Evolutionary conservation across 2,329 filamentous ascomycete species (phyloP).

Genomic region (Xylaria multiplex): DNA sequence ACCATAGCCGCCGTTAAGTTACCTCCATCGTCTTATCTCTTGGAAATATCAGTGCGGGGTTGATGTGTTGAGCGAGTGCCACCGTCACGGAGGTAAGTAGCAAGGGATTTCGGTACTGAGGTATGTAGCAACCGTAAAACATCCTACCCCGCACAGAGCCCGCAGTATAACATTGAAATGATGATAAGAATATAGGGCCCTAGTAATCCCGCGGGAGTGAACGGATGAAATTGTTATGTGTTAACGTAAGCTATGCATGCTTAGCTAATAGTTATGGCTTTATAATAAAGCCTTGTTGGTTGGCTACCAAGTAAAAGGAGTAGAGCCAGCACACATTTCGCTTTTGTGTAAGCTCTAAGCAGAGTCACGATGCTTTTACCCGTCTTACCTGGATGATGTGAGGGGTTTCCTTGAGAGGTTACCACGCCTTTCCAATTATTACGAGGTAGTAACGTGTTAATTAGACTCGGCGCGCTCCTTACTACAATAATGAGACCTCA

Average conservation of each 20-base stretch:
- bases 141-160: slow-evolving; percentile 3
- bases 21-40: not conserved
- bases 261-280: not conserved
- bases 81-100: not conserved
- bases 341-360: slow-evolving; percentile 1
- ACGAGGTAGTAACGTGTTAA: not conserved
- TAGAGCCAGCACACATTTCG: not conserved
- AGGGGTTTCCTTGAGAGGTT: not conserved
- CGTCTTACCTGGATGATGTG: not conserved
- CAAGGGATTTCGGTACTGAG: not conserved
- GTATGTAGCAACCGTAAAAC: no score
- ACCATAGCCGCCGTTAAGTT: not conserved
- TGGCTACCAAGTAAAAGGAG: not conserved
- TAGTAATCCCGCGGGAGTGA: not conserved
- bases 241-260: no score
- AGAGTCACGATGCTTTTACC: not conserved
- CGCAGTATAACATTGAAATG: slow-evolving; percentile 1
- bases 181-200: not conserved
- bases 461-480: not conserved
- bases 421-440: not conserved
- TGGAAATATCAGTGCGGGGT: not conserved
- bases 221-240: not conserved
- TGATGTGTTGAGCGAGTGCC: not conserved
- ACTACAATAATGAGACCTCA: no score
- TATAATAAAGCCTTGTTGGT: not conserved